Evolutionary conservation across 2,329 filamentous ascomycete species (phyloP).

Genomic region (Aspergillus eucalypticola): DNA sequence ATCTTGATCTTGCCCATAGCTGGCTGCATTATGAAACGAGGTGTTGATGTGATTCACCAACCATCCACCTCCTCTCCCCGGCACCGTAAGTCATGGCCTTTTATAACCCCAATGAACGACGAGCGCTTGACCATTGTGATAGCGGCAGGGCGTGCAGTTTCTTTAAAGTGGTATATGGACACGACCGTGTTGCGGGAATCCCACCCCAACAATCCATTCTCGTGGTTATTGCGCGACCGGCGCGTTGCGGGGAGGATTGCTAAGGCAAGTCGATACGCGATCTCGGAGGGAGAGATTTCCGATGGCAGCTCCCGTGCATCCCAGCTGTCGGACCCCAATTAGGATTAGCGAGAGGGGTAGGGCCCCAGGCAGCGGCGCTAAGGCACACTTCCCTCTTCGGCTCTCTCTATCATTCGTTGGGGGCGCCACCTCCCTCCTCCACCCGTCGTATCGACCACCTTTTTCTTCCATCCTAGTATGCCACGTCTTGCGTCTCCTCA

Average conservation of each 20-base stretch:
- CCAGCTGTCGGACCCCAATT: background rate
- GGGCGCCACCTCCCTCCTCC: background rate
- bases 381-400: background rate
- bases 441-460: background rate
- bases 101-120: background rate
- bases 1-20: conserved; percentile 11
- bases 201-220: background rate
- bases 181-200: background rate
- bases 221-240: background rate
- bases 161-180: background rate
- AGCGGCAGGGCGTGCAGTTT: background rate
- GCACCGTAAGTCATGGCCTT: background rate
- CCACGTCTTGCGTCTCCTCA: background rate
- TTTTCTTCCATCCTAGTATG: background rate
- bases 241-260: no score
- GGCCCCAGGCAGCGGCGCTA: background rate
- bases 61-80: no score
- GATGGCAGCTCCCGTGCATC: background rate
- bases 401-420: background rate
- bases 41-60: background rate
- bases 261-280: background rate
- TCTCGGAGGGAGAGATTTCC: background rate
- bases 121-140: no score
- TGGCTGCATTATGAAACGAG: background rate
- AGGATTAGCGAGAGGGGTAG: background rate